Conservation (phyloP, 805 yeast genomes). For the Suhomyces sp. region DNA sequence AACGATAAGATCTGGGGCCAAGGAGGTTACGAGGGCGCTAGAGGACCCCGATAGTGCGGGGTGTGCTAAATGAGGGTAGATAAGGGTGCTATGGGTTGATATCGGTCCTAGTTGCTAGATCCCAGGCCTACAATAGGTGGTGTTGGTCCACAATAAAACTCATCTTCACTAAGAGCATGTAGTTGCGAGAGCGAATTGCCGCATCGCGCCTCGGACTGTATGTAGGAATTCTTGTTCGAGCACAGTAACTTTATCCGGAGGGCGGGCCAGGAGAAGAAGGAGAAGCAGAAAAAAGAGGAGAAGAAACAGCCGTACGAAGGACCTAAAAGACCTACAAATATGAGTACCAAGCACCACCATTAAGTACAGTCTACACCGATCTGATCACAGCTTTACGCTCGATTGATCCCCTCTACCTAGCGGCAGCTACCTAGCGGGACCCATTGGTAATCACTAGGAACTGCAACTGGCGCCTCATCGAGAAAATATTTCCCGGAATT, state of each 20-base stretch:
- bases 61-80: neutral
- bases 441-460: neutral
- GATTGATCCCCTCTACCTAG: neutral
- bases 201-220: neutral
- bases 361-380: neutral
- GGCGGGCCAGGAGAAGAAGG: neutral
- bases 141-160: neutral
- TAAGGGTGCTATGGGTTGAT: neutral
- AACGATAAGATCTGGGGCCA: neutral
- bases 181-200: conserved; percentile 1
- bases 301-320: neutral
- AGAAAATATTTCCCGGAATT: neutral
- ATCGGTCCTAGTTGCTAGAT: neutral
- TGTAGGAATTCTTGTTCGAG: neutral
- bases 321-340: neutral
- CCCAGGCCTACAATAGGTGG: neutral
- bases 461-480: neutral
- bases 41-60: neutral
- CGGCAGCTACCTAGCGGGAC: neutral
- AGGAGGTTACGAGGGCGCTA: neutral
- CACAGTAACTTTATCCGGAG: neutral
- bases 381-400: too few species aligned
- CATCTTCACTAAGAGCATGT: conserved; percentile 1
- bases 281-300: neutral
- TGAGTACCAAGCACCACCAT: neutral